Conservation (phyloP, 2,329 filamentous ascomycete genomes). For the Coniella vitis region DNA sequence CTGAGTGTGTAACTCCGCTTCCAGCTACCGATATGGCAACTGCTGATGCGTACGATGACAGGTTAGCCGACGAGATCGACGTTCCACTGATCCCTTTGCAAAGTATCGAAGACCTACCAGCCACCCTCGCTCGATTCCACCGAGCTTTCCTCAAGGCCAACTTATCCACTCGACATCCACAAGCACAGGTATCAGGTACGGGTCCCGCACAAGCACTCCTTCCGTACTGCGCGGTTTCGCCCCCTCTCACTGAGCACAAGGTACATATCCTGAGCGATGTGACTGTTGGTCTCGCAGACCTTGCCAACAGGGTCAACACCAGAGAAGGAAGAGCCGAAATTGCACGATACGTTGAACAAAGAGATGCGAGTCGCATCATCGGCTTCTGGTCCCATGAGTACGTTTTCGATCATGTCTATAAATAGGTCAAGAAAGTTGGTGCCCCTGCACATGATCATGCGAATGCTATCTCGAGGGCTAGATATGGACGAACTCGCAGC, state of each 20-base stretch:
- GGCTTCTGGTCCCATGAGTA: conserved; percentile 17
- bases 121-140: conserved; percentile 31
- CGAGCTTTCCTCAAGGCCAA: conserved; percentile 27
- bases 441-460: background rate
- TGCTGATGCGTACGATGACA: conserved; percentile 14
- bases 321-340: conserved; percentile 20
- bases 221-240: conserved; percentile 26
- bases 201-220: conserved; percentile 23
- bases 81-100: conserved; percentile 38
- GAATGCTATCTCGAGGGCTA: background rate
- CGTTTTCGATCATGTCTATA: background rate
- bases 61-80: conserved; percentile 27
- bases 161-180: conserved; percentile 12
- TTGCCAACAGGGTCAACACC: conserved; percentile 22
- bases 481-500: background rate
- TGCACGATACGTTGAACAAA: conserved; percentile 21
- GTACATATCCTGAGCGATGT: conserved; percentile 28
- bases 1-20: conserved; percentile 28
- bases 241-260: conserved; percentile 22
- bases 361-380: conserved; percentile 21
- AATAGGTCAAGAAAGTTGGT: background rate
- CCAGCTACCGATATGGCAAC: background rate
- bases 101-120: conserved; percentile 27
- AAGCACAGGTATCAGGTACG: background rate
- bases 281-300: conserved; percentile 24